Percentiles rank a stretch among this genome's conserved stretches.
Evolutionary conservation across 1,284 basidiomycete genomes (phyloP).

Genomic region (Inonotus hispidus): DNA sequence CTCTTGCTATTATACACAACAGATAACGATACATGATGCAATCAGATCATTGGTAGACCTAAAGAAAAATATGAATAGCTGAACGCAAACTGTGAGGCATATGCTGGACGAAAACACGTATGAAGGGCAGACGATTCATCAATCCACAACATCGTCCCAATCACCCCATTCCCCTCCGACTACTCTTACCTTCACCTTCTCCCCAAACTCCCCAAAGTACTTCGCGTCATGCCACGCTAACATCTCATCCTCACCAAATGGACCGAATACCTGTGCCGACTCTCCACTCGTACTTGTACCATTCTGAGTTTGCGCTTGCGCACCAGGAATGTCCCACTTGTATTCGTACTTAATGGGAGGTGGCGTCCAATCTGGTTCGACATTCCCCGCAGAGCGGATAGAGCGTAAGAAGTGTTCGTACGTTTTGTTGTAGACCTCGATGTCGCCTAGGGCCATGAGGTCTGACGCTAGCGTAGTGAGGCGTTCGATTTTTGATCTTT

Average conservation of each 20-base stretch:
- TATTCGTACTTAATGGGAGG: constrained; percentile 76
- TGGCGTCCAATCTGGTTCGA: constrained; percentile 66
- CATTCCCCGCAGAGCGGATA: constrained; percentile 63
- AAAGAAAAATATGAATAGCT: not conserved
- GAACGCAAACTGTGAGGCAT: not conserved
- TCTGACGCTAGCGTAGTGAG: constrained; percentile 80
- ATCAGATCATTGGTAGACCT: not conserved
- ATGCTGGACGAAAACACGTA: not conserved
- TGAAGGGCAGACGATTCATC: not conserved
- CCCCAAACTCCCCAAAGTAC: constrained; percentile 70
- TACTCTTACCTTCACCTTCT: constrained; percentile 64
- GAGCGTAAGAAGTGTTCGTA: constrained; percentile 77
- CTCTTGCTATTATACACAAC: constrained; percentile 6
- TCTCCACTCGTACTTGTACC: constrained; percentile 26
- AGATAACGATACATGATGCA: constrained; percentile 2
- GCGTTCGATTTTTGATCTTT: constrained; percentile 57
- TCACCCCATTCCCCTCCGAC: constrained; percentile 61
- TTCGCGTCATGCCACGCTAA: constrained; percentile 66
- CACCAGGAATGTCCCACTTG: constrained; percentile 61
- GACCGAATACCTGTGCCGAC: constrained; percentile 56
- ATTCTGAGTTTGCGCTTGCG: constrained; percentile 29
- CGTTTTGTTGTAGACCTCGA: constrained; percentile 77
- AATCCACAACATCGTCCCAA: constrained; percentile 48
- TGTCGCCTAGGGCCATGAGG: constrained; percentile 77
- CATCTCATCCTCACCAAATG: constrained; percentile 73